Conservation (phyloP, 2,329 filamentous ascomycete species). For the Phoma sp. region DNA sequence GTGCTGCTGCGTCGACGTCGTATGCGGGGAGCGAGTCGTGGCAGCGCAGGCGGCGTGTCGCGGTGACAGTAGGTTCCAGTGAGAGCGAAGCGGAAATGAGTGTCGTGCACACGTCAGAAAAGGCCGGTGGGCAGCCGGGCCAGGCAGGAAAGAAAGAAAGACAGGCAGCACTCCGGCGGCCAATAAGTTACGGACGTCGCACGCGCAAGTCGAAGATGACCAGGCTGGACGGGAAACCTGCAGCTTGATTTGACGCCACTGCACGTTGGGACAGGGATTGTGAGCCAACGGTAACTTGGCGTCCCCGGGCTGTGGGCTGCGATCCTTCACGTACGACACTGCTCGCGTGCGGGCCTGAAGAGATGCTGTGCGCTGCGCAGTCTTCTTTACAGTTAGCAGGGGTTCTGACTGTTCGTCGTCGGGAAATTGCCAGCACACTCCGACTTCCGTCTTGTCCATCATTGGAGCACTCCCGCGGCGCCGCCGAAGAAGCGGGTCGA, state of each 20-base stretch:
- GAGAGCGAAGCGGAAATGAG: slow-evolving; percentile 1
- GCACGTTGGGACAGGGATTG: slow-evolving; percentile 25
- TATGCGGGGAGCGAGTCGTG: slow-evolving; percentile 1
- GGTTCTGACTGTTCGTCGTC: too few species aligned
- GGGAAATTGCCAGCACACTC: too few species aligned
- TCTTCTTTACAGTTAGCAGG: too few species aligned
- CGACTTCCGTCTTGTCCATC: too few species aligned
- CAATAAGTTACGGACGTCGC: slow-evolving; percentile 15
- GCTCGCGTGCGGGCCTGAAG: not conserved
- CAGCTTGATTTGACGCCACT: slow-evolving; percentile 29
- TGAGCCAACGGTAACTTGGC: slow-evolving; percentile 6
- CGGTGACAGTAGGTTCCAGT: slow-evolving; percentile 2
- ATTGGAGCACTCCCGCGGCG: not conserved
- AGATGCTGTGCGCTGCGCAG: not conserved
- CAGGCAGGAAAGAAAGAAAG: slow-evolving; percentile 6
- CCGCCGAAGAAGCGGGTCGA: not conserved
- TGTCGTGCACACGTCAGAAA: not conserved
- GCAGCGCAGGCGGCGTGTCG: not conserved
- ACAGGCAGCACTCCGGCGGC: slow-evolving; percentile 23
- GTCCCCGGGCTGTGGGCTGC: not conserved
- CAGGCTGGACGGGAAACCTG: slow-evolving; percentile 14
- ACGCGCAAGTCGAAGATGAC: slow-evolving; percentile 12
- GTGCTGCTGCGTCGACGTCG: not conserved
- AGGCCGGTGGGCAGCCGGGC: not conserved
- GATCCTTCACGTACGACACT: not conserved